These are phyloP conservation scores for Boletus coccyginus DNA, from an alignment of 768 basidiomycete species.

Conservation along the genomic window DNA sequence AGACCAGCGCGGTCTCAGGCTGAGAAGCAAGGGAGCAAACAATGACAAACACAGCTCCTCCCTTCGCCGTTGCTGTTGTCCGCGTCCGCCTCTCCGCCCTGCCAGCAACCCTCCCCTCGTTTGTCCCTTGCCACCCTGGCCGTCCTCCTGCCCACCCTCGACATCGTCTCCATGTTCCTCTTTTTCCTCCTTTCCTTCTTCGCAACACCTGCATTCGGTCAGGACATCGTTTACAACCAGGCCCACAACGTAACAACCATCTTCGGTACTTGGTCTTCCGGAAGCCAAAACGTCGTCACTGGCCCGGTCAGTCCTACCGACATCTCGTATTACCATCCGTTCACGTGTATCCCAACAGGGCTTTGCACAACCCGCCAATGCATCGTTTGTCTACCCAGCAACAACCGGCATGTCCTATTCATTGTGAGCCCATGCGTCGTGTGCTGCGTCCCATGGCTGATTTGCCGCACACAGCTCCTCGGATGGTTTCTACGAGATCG, in stretches of 20 bases:
- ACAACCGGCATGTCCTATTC: constrained; percentile 87
- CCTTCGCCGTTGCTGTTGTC: constrained; percentile 33
- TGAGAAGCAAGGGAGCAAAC: constrained; percentile 20
- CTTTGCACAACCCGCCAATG: constrained; percentile 82
- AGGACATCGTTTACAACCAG: constrained; percentile 40
- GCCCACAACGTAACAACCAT: constrained; percentile 69
- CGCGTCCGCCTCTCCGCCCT: constrained; percentile 12
- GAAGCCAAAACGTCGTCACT: constrained; percentile 71
- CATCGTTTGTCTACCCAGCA: constrained; percentile 78
- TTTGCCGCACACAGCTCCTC: constrained; percentile 44
- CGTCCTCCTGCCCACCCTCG: not conserved
- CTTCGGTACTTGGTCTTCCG: constrained; percentile 84
- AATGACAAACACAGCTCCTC: constrained; percentile 22
- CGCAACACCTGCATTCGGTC: constrained; percentile 31
- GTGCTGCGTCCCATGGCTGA: not conserved
- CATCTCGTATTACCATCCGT: not conserved
- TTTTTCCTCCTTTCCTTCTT: constrained; percentile 26
- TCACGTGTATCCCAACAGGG: constrained; percentile 41
- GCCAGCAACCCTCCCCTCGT: constrained; percentile 6
- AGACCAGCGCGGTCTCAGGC: no score
- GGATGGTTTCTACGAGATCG: constrained; percentile 82
- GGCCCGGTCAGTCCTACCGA: constrained; percentile 63
- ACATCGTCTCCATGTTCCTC: constrained; percentile 10
- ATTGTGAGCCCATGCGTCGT: constrained; percentile 55
- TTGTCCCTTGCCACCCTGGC: not conserved